Evolutionary conservation across 2,329 filamentous ascomycete genomes (phyloP), one percentile per base, ranked within the genome.

Genomic region (Rhynchosporium graminicola): DNA sequence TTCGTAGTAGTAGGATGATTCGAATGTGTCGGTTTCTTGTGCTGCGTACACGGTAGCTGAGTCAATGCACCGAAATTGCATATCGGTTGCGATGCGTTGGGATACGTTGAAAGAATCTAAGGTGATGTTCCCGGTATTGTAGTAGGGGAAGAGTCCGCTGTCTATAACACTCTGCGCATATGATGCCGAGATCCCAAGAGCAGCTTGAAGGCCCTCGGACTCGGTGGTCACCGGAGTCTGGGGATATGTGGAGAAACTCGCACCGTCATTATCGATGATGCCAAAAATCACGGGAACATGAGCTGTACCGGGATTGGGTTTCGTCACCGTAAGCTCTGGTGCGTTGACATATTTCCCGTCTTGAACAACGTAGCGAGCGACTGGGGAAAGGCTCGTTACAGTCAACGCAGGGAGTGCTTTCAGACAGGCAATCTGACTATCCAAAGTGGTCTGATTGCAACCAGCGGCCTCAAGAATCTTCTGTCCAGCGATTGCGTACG

Each of bases 41-140:
- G 64, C 81, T 0, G 81, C 79, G 63, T 81, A 83, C 6, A 82
- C 76, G 2, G 82, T 84, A 0, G 82, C 81, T 72, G 84, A 78
- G 63, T 84, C 81, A 54, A 83, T 76, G 66, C 82, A 85, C 60
- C 80, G 79, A 75, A 84, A 84, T 4, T 79, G 79, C 50, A 77
- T 79, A 67, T 84, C 82, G 3, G 82, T 83, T 2, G 80, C 78
- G 33, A 84, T 76, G 10, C 81, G 78, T 40, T 79, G 76, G 4
- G 79, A 79, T 2, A 83, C 79, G 63, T 84, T 84, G 76, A 83
- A 84, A 2, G 79, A 76, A 66, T 85, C 80, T 3, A 84, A 75
- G 0, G 82, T 83, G 6, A 80, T 62, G 55, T 85, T 83, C 3
- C 80, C 78, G 0, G 79, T 80, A 50, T 76, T 71, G 57, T 78